Evolutionary conservation across 2,329 filamentous ascomycete species (phyloP).

Genomic region (Paracamarosporium sp.): DNA sequence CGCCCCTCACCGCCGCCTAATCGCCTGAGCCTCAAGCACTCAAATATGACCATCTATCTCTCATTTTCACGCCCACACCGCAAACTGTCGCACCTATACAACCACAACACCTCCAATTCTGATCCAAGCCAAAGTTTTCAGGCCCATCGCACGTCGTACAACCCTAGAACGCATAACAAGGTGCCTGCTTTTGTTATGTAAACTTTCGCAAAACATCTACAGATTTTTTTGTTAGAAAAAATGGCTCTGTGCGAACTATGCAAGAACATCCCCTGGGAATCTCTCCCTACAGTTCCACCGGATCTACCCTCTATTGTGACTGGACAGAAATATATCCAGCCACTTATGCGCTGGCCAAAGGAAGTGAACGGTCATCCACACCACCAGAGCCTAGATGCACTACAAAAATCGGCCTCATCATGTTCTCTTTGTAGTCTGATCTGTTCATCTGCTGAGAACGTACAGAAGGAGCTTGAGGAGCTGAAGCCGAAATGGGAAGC

Average conservation of each 20-base stretch:
- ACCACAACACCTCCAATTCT: too few species aligned
- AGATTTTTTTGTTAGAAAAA: too few species aligned
- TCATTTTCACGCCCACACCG: too few species aligned
- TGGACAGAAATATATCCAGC: constrained; percentile 11
- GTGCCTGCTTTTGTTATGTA: too few species aligned
- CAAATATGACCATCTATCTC: not conserved
- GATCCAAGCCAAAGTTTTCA: too few species aligned
- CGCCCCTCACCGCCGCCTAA: not conserved
- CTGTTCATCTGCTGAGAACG: constrained; percentile 9
- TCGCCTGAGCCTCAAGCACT: not conserved
- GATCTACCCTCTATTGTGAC: not conserved
- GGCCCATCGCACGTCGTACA: too few species aligned
- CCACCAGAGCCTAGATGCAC: constrained; percentile 4
- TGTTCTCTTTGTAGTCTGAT: constrained; percentile 11
- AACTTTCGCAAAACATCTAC: not conserved
- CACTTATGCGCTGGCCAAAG: constrained; percentile 1
- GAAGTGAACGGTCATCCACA: constrained; percentile 5
- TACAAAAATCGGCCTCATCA: constrained; percentile 1
- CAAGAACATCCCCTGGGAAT: constrained; percentile 11
- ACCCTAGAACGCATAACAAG: too few species aligned
- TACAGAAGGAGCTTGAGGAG: constrained; percentile 8
- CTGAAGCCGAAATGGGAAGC: constrained; percentile 10
- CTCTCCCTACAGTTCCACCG: constrained; percentile 3
- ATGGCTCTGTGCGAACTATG: constrained; percentile 14
- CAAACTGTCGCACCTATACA: too few species aligned